Percentiles rank a stretch among this genome's conserved stretches.
Conservation (phyloP, 2,329 filamentous ascomycete species). For the Rugonectria rugulosa region DNA sequence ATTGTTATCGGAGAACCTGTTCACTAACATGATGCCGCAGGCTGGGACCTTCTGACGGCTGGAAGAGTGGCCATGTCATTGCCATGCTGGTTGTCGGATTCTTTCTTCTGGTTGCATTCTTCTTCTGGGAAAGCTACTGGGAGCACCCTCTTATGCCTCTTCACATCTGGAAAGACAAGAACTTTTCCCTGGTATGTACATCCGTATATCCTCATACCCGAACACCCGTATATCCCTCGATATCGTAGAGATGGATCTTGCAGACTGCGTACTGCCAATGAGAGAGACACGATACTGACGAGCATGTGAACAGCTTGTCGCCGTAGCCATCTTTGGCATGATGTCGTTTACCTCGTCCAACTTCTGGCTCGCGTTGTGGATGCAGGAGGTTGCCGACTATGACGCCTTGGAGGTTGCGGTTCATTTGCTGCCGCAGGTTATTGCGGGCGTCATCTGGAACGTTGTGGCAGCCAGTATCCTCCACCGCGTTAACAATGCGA, state of each 20-base stretch:
- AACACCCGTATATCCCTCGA: background rate
- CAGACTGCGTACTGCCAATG: background rate
- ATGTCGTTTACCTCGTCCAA: conserved; percentile 67
- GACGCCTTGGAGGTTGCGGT: conserved; percentile 67
- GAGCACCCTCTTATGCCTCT: conserved; percentile 60
- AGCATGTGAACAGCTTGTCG: conserved; percentile 55
- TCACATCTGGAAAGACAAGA: conserved; percentile 65
- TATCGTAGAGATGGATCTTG: background rate
- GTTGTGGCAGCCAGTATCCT: conserved; percentile 67
- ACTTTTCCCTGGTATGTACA: conserved; percentile 66
- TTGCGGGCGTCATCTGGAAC: conserved; percentile 70
- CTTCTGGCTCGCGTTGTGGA: conserved; percentile 72
- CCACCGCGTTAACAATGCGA: conserved; percentile 69
- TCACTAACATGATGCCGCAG: conserved; percentile 51
- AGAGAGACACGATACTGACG: conserved; percentile 5
- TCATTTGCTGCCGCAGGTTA: conserved; percentile 70
- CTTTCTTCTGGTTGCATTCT: conserved; percentile 61
- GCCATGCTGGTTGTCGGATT: conserved; percentile 67
- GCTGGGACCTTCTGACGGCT: conserved; percentile 66
- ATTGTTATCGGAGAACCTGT: background rate
- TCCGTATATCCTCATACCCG: background rate
- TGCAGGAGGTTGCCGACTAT: conserved; percentile 64
- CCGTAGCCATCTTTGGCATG: conserved; percentile 65
- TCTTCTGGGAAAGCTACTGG: conserved; percentile 67
- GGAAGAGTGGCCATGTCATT: conserved; percentile 69